Evolutionary conservation across 768 basidiomycete species (phyloP).

Genomic region (Tricholoma furcatifolium): DNA sequence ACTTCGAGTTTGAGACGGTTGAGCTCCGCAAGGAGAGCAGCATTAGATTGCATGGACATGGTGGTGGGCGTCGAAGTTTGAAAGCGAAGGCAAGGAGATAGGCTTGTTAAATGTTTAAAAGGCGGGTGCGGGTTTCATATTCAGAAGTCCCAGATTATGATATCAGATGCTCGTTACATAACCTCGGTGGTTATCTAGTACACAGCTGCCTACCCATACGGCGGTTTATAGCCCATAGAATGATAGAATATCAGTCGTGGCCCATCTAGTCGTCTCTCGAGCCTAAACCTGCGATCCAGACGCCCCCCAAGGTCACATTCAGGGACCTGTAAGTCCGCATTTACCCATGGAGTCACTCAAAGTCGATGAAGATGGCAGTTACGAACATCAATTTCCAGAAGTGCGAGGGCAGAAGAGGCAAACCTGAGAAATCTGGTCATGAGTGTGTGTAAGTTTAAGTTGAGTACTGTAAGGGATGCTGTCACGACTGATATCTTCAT

Average conservation of each 20-base stretch:
- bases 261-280: neutral
- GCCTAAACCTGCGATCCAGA: neutral
- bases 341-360: no score
- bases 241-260: neutral
- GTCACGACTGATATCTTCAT: neutral
- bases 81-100: neutral
- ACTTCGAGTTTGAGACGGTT: conserved; percentile 46
- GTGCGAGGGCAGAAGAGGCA: no score
- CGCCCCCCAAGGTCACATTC: neutral
- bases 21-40: conserved; percentile 42
- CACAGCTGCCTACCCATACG: no score
- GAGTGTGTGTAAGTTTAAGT: no score
- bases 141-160: neutral
- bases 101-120: no score
- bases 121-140: no score
- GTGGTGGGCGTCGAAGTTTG: neutral
- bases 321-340: neutral
- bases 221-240: no score
- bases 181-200: neutral
- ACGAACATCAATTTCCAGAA: neutral
- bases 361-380: no score
- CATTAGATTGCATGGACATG: conserved; percentile 19
- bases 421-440: no score
- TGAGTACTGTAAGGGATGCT: no score
- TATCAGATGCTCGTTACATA: conserved; percentile 1